phyloP scores from a whole-genome alignment of 148 eudicot species.

The Spergularia bocconei region DNA sequence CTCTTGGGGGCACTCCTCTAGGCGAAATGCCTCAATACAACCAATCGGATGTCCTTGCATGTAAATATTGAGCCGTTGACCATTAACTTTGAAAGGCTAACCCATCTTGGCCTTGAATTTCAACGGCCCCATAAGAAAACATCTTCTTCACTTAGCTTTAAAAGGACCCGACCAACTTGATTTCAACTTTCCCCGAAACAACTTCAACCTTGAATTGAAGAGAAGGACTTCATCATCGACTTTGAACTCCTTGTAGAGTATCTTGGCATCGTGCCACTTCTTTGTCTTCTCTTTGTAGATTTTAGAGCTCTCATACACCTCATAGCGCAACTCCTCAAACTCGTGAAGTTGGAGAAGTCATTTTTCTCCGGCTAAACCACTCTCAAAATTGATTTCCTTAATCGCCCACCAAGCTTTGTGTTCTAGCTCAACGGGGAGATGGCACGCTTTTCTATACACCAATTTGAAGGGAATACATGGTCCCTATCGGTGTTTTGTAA shows the following conservation, averaged over 20 bases:
- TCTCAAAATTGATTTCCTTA: neutral
- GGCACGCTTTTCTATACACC: neutral
- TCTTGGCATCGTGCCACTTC: conserved; percentile 9
- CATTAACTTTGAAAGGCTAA: neutral
- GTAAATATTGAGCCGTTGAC: neutral
- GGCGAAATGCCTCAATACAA: neutral
- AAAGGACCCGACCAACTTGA: conserved; percentile 16
- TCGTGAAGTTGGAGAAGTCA: conserved; percentile 8
- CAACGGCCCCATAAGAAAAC: neutral
- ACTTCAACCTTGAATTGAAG: neutral
- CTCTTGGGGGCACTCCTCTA: neutral
- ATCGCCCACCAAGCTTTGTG: conserved; percentile 6
- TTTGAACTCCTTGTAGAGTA: neutral
- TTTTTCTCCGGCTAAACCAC: neutral
- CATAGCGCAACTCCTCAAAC: conserved; percentile 1
- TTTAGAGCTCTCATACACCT: conserved; percentile 12
- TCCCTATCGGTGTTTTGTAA: neutral
- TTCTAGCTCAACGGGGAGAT: conserved; percentile 2
- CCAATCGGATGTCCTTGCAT: neutral
- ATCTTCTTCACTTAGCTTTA: neutral
- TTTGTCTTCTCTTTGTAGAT: conserved; percentile 14
- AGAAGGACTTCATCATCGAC: neutral
- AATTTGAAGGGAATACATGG: neutral
- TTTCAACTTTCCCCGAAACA: conserved; percentile 3
- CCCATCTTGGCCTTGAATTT: neutral